phyloP scores from a whole-genome alignment of 2,329 filamentous ascomycete genomes.

The Fusarium longipes region DNA sequence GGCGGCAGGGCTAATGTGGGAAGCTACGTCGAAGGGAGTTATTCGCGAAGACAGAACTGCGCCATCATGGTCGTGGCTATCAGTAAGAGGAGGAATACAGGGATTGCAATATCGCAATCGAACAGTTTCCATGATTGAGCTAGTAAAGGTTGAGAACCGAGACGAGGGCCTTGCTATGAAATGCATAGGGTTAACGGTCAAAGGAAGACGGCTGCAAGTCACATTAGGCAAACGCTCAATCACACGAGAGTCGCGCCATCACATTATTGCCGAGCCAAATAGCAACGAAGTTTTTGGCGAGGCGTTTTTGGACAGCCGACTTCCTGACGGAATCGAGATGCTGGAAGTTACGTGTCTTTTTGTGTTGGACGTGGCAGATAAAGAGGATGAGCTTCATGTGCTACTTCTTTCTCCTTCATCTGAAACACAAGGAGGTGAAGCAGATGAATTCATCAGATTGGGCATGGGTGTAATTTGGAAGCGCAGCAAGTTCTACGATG shows the following conservation, averaged over 20 bases:
- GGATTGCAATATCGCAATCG: not conserved
- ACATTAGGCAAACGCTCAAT: not conserved
- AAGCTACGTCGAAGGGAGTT: not conserved
- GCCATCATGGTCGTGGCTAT: conserved; percentile 9
- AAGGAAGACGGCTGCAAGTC: not conserved
- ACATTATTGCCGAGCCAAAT: not conserved
- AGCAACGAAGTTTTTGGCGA: not conserved
- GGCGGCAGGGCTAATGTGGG: not conserved
- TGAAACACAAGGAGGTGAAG: rapidly evolving
- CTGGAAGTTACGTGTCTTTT: not conserved
- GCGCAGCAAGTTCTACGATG: not conserved
- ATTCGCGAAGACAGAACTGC: not conserved
- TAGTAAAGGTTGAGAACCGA: not conserved
- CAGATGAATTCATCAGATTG: not conserved
- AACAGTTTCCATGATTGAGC: not conserved
- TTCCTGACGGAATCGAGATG: not conserved
- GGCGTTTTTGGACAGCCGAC: not conserved
- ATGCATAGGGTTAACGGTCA: not conserved
- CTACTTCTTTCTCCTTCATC: not conserved
- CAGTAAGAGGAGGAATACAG: not conserved
- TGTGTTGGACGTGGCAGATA: rapidly evolving
- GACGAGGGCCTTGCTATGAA: not conserved
- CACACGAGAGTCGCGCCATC: not conserved
- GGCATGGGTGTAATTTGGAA: conserved; percentile 1
- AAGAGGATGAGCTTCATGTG: not conserved